Percentiles rank a stretch among this genome's conserved stretches.
Conservation (phyloP, 2,329 filamentous ascomycete species). For the Phaeoacremonium minimum region DNA sequence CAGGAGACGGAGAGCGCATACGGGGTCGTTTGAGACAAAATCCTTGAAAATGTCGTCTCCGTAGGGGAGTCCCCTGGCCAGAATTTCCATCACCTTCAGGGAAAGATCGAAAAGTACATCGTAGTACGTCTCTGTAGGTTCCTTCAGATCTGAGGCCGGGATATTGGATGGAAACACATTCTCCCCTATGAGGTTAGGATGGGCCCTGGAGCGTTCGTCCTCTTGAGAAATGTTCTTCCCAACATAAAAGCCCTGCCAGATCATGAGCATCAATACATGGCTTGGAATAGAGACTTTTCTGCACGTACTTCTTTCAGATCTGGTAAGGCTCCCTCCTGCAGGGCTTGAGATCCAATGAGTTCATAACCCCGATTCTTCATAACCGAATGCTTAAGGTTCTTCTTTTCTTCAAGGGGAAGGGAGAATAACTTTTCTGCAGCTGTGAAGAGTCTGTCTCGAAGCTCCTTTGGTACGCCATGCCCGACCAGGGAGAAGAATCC, state of each 20-base stretch:
- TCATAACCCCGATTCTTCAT: constrained; percentile 43
- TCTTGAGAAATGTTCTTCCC: constrained; percentile 28
- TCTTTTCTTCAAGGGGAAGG: constrained; percentile 39
- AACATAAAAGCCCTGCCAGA: constrained; percentile 27
- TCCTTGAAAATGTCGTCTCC: constrained; percentile 35
- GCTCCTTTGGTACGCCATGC: constrained; percentile 15
- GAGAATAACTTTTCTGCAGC: constrained; percentile 40
- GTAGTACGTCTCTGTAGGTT: constrained; percentile 34
- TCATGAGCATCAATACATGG: background rate
- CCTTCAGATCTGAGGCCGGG: constrained; percentile 23
- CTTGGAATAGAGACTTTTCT: background rate
- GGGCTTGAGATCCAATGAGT: constrained; percentile 36
- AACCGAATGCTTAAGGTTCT: constrained; percentile 23
- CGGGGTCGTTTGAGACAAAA: constrained; percentile 34
- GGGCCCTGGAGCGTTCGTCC: constrained; percentile 20
- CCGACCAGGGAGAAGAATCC: constrained; percentile 23
- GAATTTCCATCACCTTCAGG: constrained; percentile 31
- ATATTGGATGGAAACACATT: constrained; percentile 28
- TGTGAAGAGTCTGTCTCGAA: constrained; percentile 14
- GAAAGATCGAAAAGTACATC: constrained; percentile 31
- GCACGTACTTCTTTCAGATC: constrained; percentile 38
- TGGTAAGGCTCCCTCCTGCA: constrained; percentile 36
- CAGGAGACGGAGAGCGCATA: constrained; percentile 38
- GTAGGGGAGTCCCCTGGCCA: constrained; percentile 35
- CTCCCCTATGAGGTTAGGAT: constrained; percentile 34